Conservation (phyloP, 371 early-diverging fungal species). For the Mortierella sp. region DNA sequence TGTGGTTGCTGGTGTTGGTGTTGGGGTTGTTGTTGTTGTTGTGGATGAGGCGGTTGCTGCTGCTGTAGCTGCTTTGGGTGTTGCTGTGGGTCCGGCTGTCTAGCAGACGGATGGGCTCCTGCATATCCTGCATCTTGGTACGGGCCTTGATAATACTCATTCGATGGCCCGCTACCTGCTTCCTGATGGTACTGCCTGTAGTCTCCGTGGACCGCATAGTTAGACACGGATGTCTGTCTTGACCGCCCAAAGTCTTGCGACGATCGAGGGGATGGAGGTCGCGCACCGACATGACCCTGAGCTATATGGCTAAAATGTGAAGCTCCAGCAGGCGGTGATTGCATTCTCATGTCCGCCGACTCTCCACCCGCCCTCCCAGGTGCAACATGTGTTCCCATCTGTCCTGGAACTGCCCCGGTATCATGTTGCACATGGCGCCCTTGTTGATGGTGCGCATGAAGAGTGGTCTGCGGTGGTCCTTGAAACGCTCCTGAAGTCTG, state of each 20-base stretch:
- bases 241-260: conserved; percentile 38
- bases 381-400: conserved; percentile 11
- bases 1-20: conserved; percentile 34
- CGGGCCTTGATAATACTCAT: conserved; percentile 11
- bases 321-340: conserved; percentile 33
- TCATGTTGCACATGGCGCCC: conserved; percentile 32
- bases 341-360: conserved; percentile 33
- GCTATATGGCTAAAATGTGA: conserved; percentile 22
- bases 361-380: conserved; percentile 37
- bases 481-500: conserved; percentile 6
- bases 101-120: conserved; percentile 13
- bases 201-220: conserved; percentile 38
- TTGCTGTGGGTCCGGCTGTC: conserved; percentile 11
- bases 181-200: conserved; percentile 37
- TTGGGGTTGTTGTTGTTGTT: conserved; percentile 18
- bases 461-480: conserved; percentile 12
- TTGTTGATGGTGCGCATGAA: conserved; percentile 29
- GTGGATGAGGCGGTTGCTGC: conserved; percentile 24
- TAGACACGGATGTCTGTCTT: conserved; percentile 33
- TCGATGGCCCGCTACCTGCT: conserved; percentile 16
- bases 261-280: conserved; percentile 28
- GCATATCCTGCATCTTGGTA: conserved; percentile 26
- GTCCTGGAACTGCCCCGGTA: conserved; percentile 7
- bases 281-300: neutral
- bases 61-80: conserved; percentile 17